A percentile compares a stretch with the other conserved stretches of the same genome.
phyloP scores from a whole-genome alignment of 177 flowering plant species.

The Vitis hybrid region DNA sequence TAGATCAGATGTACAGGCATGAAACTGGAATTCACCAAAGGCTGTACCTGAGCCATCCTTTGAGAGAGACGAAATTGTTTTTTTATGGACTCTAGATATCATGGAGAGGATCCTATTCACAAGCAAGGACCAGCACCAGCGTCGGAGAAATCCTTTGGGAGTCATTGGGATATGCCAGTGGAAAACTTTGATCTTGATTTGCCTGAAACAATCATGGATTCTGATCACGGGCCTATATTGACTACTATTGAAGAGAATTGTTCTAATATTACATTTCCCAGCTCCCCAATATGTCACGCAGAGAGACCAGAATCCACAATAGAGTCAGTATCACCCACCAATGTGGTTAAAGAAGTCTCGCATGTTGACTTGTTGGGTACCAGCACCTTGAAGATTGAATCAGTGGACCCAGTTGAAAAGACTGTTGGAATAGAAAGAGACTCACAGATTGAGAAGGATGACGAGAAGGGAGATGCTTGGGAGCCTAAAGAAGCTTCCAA shows the following conservation, averaged over 20 bases:
- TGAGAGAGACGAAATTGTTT: too few relatives aligned
- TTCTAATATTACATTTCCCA: too few relatives aligned
- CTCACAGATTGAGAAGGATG: slow-evolving; percentile 44
- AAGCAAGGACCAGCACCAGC: too few relatives aligned
- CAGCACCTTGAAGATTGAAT: slow-evolving; percentile 26
- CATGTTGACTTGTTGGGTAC: slow-evolving; percentile 26
- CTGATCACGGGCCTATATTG: too few relatives aligned
- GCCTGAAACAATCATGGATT: too few relatives aligned
- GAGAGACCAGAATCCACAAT: slow-evolving; percentile 22
- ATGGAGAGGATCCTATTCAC: too few relatives aligned
- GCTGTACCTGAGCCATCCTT: slow-evolving; percentile 4
- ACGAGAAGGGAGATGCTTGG: slow-evolving; percentile 57
- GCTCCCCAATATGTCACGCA: too few relatives aligned
- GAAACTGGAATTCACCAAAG: slow-evolving; percentile 46
- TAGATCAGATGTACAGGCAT: slow-evolving; percentile 37
- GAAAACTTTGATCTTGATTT: too few relatives aligned
- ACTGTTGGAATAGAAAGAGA: slow-evolving; percentile 40
- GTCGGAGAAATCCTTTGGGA: too few relatives aligned
- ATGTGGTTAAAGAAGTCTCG: slow-evolving; percentile 26
- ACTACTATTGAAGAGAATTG: too few relatives aligned
- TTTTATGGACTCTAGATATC: too few relatives aligned
- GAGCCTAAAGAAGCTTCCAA: slow-evolving; percentile 57
- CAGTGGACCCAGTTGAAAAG: slow-evolving; percentile 36
- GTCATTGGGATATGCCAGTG: too few relatives aligned
- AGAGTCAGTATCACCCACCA: slow-evolving; percentile 20